phyloP scores from a whole-genome alignment of 345 rosid genomes.

The Pugionium cornutum region DNA sequence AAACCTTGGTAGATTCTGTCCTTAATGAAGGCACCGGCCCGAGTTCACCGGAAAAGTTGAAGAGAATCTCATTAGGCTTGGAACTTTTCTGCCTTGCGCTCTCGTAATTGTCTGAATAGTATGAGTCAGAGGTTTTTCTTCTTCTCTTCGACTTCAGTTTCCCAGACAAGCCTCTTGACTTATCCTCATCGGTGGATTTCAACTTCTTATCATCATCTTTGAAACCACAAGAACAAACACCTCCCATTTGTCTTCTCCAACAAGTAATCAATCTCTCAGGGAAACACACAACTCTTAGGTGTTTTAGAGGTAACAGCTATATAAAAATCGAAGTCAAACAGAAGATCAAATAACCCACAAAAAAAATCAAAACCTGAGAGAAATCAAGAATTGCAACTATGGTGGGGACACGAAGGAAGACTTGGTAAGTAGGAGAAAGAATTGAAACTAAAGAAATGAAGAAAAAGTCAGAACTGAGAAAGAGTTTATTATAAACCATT shows the following conservation, averaged over 20 bases:
- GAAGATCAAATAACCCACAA: constrained; percentile 10
- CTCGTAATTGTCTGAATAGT: constrained; percentile 29
- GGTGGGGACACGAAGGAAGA: constrained; percentile 23
- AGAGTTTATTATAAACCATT: constrained; percentile 10
- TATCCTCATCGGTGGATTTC: constrained; percentile 30
- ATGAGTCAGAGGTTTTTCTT: constrained; percentile 33
- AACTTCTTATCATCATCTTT: constrained; percentile 24
- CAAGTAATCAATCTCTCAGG: constrained; percentile 11
- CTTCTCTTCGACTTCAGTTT: constrained; percentile 46
- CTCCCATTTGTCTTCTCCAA: constrained; percentile 60
- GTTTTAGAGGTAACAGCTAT: neutral
- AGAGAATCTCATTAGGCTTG: constrained; percentile 34
- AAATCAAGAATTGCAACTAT: constrained; percentile 36
- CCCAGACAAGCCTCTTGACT: constrained; percentile 44
- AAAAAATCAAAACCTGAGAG: neutral
- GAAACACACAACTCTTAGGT: neutral
- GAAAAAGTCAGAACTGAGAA: constrained; percentile 8
- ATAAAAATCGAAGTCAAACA: constrained; percentile 1
- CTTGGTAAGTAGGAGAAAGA: neutral
- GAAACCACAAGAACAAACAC: constrained; percentile 53
- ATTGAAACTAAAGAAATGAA: neutral
- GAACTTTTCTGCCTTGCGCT: constrained; percentile 39
- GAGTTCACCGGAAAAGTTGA: constrained; percentile 56
- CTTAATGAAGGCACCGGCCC: constrained; percentile 27
- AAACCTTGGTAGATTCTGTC: neutral